These are phyloP conservation scores for Phytophthora sojae DNA, from an alignment of 352 stramenopile species.

Conservation along the genomic window DNA sequence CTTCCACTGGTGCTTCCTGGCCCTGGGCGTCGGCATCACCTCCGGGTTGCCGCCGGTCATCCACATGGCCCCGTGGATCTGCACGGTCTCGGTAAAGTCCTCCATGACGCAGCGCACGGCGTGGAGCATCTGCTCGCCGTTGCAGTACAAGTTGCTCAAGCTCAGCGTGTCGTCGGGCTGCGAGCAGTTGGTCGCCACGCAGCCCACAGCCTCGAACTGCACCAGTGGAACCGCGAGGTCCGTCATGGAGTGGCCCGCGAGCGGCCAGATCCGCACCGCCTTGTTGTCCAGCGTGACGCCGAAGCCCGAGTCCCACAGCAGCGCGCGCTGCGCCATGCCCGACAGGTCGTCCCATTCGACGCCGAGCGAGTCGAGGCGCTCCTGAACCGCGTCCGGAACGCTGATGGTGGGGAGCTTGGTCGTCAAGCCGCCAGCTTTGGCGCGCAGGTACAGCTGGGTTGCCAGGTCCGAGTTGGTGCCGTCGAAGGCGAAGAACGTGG, in stretches of 20 bases:
- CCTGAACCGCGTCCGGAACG: conserved; percentile 10
- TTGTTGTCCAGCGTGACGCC: conserved; percentile 16
- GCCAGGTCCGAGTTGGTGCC: conserved; percentile 45
- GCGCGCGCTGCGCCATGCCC: conserved; percentile 32
- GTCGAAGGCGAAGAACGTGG: conserved; percentile 39
- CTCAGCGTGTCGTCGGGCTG: conserved; percentile 10
- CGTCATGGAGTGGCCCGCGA: conserved; percentile 25
- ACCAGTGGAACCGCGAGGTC: conserved; percentile 30
- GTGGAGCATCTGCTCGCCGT: conserved; percentile 28
- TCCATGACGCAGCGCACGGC: conserved; percentile 26
- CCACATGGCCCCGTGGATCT: conserved; percentile 36
- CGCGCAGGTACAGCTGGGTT: conserved; percentile 34
- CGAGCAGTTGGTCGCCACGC: conserved; percentile 26
- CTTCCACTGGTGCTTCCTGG: conserved; percentile 19
- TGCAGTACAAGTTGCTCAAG: conserved; percentile 34
- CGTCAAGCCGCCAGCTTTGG: conserved; percentile 11
- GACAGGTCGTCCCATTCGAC: conserved; percentile 25
- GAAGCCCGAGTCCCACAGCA: conserved; percentile 44
- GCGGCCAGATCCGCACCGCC: conserved; percentile 35
- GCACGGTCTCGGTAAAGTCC: conserved; percentile 1
- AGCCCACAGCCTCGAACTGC: conserved; percentile 25
- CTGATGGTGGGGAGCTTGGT: conserved; percentile 7
- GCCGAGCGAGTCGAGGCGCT: conserved; percentile 11
- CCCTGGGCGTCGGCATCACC: conserved; percentile 14
- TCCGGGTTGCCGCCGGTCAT: conserved; percentile 34